A percentile compares a stretch with the other conserved stretches of the same genome.
Evolutionary conservation across 192 early-diverging fungal species (phyloP).

Genomic region (Lunasporangiospora selenospora): DNA sequence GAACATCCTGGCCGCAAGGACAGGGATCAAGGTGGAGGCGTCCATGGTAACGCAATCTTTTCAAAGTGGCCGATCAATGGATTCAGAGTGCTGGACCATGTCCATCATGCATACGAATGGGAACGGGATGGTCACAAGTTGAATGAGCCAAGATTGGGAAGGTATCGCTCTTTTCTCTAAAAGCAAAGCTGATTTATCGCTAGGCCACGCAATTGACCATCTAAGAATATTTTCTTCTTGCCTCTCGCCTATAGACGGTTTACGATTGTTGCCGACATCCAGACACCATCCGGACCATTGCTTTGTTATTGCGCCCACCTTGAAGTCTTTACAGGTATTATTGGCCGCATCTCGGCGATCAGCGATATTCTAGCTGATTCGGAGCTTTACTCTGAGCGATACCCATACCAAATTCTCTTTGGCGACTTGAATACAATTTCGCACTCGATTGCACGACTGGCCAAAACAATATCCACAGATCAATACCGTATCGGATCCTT

Average conservation of each 20-base stretch:
- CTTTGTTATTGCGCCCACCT: slow-evolving; percentile 79
- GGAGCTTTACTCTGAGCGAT: slow-evolving; percentile 18
- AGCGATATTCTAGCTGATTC: slow-evolving; percentile 75
- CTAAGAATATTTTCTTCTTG: too few relatives aligned
- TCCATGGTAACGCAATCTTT: slow-evolving; percentile 82
- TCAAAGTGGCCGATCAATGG: slow-evolving; percentile 66
- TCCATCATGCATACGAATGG: slow-evolving; percentile 77
- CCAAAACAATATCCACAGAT: slow-evolving; percentile 66
- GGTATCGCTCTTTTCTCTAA: slow-evolving; percentile 16
- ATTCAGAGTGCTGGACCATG: slow-evolving; percentile 68
- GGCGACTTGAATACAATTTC: slow-evolving; percentile 85
- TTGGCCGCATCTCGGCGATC: slow-evolving; percentile 69
- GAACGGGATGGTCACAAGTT: slow-evolving; percentile 61
- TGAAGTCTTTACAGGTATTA: slow-evolving; percentile 78
- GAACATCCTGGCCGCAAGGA: slow-evolving; percentile 60
- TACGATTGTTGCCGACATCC: slow-evolving; percentile 67
- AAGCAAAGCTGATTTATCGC: too few relatives aligned
- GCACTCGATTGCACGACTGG: slow-evolving; percentile 76
- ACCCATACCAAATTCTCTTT: slow-evolving; percentile 74
- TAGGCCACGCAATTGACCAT: too few relatives aligned
- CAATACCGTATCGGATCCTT: slow-evolving; percentile 69
- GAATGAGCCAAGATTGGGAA: slow-evolving; percentile 73
- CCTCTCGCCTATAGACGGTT: slow-evolving; percentile 55
- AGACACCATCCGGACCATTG: slow-evolving; percentile 56
- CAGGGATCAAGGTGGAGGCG: slow-evolving; percentile 74